Base-by-base conservation (phyloP, 192 early-diverging fungal species). In the Lobosporangium transversale region DNA sequence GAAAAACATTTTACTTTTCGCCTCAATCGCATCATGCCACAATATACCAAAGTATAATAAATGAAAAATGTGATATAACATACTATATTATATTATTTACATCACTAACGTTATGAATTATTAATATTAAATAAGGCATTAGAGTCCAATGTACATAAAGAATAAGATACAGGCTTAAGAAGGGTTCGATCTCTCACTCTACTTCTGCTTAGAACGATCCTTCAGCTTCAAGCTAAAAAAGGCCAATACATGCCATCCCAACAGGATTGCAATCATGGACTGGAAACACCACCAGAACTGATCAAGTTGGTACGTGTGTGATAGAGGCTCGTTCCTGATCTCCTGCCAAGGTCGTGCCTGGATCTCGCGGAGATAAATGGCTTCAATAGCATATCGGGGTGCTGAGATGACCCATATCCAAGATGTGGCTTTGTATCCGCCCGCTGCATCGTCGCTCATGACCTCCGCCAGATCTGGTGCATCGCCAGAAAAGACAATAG, bases 381-480 rank as follows among this genome's bases (percentile, higher is more conserved):
- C 82, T 51, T 90, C 89, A 57, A 90, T 85, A 3, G 83, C 83
- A 79, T 85, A 90, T 32, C 89, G 74, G 20, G 87, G 89, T 3
- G 89, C 87, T 12, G 86, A 88, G 14, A 86, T 61, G 8, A 66
- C 33, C 89, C 89, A 90, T 2, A 90, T 42, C 83, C 85, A 90
- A 11, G 58, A 32, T 23, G 87, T 37, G 2, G 66, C 51, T 21
- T 26, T 59, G 47, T 78, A 84, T 6, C 62, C 53, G 5, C n/a
- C 53, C 15, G 62, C 58, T 14, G 70, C 70, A 32, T 58, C 62
- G 21, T 32, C 30, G 3, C 24, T 11, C 52, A 66, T 57, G 29
- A 89, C 83, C 23, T 84, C 82, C 8, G 58, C 68, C 40, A 88
- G 64, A 29, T 81, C 69, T 14, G 87, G 86, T 5, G 76, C 85